Evolutionary conservation across 441 rosid species (phyloP).

Genomic region (Sinapis alba): DNA sequence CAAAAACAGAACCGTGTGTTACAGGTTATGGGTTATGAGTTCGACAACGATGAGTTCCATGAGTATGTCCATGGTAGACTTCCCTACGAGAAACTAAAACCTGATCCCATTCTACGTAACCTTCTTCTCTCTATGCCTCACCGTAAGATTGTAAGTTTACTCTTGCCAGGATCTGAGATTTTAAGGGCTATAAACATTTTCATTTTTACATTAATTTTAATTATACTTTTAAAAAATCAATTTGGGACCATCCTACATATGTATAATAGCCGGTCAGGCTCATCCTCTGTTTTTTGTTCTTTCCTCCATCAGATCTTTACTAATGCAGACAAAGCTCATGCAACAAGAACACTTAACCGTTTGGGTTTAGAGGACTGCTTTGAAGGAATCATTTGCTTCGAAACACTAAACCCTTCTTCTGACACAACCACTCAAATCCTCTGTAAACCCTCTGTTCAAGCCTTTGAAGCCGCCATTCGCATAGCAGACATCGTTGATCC

Average conservation of each 20-base stretch:
- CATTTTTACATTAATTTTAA: no score
- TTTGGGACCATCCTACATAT: no score
- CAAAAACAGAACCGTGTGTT: neutral
- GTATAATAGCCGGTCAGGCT: neutral
- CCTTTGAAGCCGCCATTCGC: conserved; percentile 59
- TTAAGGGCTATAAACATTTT: no score
- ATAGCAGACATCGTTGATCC: conserved; percentile 53
- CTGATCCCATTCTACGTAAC: conserved; percentile 56
- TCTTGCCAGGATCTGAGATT: neutral
- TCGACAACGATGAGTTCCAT: conserved; percentile 69
- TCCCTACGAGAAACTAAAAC: conserved; percentile 54
- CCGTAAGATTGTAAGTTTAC: conserved; percentile 55
- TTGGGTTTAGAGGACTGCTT: conserved; percentile 68
- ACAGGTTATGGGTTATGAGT: conserved; percentile 65
- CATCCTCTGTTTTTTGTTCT: neutral
- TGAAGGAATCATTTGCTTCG: conserved; percentile 72
- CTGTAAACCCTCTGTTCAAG: conserved; percentile 53
- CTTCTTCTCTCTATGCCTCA: conserved; percentile 67
- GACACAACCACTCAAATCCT: conserved; percentile 37
- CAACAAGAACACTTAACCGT: conserved; percentile 46
- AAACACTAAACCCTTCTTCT: conserved; percentile 58
- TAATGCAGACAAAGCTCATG: conserved; percentile 60
- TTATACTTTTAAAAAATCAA: no score
- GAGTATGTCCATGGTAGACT: conserved; percentile 63
- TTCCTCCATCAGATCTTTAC: conserved; percentile 56